These are phyloP conservation scores for Catunica adiposa DNA, from an alignment of 2,329 filamentous ascomycete species.

Conservation along the genomic window DNA sequence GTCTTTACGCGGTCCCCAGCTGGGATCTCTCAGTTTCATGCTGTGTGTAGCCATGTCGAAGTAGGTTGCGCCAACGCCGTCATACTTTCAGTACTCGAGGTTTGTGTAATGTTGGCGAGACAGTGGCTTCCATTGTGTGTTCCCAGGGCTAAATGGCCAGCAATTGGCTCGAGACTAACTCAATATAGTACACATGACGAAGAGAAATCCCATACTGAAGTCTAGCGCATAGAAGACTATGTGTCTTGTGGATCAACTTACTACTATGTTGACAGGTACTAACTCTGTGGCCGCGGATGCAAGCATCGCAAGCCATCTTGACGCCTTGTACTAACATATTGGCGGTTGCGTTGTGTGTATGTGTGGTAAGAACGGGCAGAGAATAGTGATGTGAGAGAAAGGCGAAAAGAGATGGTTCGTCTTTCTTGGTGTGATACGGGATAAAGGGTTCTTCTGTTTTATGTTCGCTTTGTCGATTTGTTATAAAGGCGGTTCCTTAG, in stretches of 20 bases:
- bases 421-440: neutral
- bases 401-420: neutral
- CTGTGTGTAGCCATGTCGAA: neutral
- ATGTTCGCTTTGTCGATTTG: neutral
- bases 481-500: neutral
- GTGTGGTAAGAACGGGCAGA: neutral
- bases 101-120: neutral
- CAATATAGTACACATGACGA: neutral
- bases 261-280: conserved; percentile 95
- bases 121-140: neutral
- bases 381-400: neutral
- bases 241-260: conserved; percentile 33
- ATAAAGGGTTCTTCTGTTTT: neutral
- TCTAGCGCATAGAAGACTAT: neutral
- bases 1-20: neutral
- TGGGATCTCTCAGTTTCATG: neutral
- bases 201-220: neutral
- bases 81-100: neutral
- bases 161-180: neutral
- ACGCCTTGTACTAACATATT: conserved; percentile 80
- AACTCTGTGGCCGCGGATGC: conserved; percentile 93
- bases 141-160: neutral
- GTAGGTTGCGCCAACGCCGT: neutral
- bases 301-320: conserved; percentile 96
- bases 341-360: neutral